These are phyloP conservation scores for Hypholoma fasciculare DNA, from an alignment of 768 basidiomycete species.

Conservation along the genomic window DNA sequence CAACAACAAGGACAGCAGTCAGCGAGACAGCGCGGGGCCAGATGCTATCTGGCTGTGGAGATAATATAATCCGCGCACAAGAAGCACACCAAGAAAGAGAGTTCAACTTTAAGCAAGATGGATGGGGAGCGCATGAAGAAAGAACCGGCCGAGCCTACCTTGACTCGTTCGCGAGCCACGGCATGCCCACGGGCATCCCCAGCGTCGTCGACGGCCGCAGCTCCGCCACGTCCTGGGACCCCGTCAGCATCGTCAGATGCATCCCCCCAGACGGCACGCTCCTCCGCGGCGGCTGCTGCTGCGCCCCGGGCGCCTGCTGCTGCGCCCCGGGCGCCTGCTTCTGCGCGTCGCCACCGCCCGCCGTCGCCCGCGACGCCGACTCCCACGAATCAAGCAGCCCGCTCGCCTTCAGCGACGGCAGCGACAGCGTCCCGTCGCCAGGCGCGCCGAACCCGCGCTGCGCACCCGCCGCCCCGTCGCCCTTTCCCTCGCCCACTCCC, in stretches of 20 bases:
- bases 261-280: slow-evolving; percentile 20
- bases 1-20: neutral
- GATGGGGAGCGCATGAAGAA: slow-evolving; percentile 11
- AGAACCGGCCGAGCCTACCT: slow-evolving; percentile 27
- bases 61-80: slow-evolving; percentile 2
- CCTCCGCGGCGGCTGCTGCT: slow-evolving; percentile 30
- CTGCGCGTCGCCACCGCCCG: slow-evolving; percentile 13
- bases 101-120: slow-evolving; percentile 17
- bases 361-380: slow-evolving; percentile 25
- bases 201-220: slow-evolving; percentile 29
- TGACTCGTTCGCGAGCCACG: slow-evolving; percentile 69
- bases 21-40: neutral
- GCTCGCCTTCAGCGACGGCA: slow-evolving; percentile 76
- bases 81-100: slow-evolving; percentile 11
- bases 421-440: slow-evolving; percentile 39
- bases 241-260: slow-evolving; percentile 12
- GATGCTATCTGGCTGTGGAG: no score
- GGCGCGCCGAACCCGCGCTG: neutral
- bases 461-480: neutral
- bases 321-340: slow-evolving; percentile 15
- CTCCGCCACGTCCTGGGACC: slow-evolving; percentile 23
- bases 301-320: slow-evolving; percentile 14
- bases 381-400: slow-evolving; percentile 66
- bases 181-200: slow-evolving; percentile 66
- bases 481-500: neutral